These are phyloP conservation scores for Casuarina equisetifolia DNA, from an alignment of 306 rosid genomes.

Conservation along the genomic window DNA sequence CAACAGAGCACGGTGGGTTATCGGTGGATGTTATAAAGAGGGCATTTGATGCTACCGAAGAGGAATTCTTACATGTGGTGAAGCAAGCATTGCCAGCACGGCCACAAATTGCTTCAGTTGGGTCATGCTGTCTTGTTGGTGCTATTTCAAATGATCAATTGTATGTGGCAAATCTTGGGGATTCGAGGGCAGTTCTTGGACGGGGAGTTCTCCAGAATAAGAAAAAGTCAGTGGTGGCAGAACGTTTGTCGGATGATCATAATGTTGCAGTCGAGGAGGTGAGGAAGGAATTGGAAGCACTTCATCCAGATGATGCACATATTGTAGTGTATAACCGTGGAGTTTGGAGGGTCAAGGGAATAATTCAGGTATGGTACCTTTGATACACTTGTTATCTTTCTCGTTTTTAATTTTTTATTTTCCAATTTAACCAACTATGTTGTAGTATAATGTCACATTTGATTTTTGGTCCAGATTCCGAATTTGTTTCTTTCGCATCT, in stretches of 20 bases:
- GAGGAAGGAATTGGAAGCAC: conserved; percentile 87
- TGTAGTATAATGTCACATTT: not conserved
- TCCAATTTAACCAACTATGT: not conserved
- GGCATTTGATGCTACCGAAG: conserved; percentile 87
- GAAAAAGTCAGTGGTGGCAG: conserved; percentile 53
- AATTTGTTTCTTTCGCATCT: not conserved
- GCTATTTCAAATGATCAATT: conserved; percentile 73
- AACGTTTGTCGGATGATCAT: conserved; percentile 86
- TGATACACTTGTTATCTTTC: not conserved
- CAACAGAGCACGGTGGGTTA: conserved; percentile 79
- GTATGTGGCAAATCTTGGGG: conserved; percentile 89
- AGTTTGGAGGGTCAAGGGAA: conserved; percentile 96
- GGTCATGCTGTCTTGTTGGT: conserved; percentile 93
- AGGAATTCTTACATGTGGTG: conserved; percentile 75
- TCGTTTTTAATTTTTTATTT: not conserved
- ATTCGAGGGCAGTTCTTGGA: conserved; percentile 93
- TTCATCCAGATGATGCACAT: conserved; percentile 89
- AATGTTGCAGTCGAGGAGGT: conserved; percentile 88
- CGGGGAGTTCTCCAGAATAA: conserved; percentile 33
- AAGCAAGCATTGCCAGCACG: conserved; percentile 49
- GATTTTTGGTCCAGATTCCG: not conserved
- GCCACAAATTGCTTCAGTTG: conserved; percentile 86
- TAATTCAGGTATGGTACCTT: conserved; percentile 72
- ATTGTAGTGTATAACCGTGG: conserved; percentile 76
- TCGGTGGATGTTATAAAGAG: conserved; percentile 79